These are phyloP conservation scores for Aspergillus tubingensis DNA, from an alignment of 2,329 filamentous ascomycete species.

Conservation along the genomic window DNA sequence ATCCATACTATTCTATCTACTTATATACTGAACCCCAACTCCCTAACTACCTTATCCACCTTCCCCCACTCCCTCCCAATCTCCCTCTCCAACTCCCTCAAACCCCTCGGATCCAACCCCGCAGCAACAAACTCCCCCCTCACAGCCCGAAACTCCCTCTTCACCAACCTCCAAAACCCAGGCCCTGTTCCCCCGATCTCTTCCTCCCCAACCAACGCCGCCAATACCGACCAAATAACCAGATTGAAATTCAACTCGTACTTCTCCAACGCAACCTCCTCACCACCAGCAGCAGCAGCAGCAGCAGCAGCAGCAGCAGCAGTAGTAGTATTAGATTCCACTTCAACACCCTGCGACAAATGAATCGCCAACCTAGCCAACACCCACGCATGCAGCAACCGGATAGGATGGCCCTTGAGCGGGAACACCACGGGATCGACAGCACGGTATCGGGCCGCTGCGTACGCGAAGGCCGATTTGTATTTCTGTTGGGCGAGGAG, in stretches of 20 bases:
- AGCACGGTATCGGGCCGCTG: slow-evolving; percentile 53
- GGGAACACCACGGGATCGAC: slow-evolving; percentile 56
- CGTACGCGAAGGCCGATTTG: slow-evolving; percentile 53
- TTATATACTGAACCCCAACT: not conserved
- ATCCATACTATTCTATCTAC: no score
- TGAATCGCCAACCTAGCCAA: slow-evolving; percentile 35
- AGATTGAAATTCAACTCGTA: slow-evolving; percentile 34
- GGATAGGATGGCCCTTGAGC: slow-evolving; percentile 54
- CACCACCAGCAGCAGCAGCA: not conserved
- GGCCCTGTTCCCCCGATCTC: slow-evolving; percentile 32
- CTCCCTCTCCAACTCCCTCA: slow-evolving; percentile 15
- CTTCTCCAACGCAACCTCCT: slow-evolving; percentile 22
- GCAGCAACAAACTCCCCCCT: slow-evolving; percentile 29
- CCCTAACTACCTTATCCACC: slow-evolving; percentile 44
- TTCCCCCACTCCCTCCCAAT: slow-evolving; percentile 51
- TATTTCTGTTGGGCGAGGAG: slow-evolving; percentile 49
- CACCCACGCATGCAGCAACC: slow-evolving; percentile 50
- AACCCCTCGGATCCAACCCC: slow-evolving; percentile 28
- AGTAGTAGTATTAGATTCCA: not conserved
- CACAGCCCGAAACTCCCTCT: slow-evolving; percentile 28
- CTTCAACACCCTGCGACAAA: slow-evolving; percentile 28
- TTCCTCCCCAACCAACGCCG: slow-evolving; percentile 29
- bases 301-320: no score
- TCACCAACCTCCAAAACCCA: slow-evolving; percentile 31
- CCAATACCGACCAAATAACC: slow-evolving; percentile 38